These are phyloP conservation scores for Kwoniella mangroviensis DNA, from an alignment of 768 basidiomycete species.

Conservation along the genomic window DNA sequence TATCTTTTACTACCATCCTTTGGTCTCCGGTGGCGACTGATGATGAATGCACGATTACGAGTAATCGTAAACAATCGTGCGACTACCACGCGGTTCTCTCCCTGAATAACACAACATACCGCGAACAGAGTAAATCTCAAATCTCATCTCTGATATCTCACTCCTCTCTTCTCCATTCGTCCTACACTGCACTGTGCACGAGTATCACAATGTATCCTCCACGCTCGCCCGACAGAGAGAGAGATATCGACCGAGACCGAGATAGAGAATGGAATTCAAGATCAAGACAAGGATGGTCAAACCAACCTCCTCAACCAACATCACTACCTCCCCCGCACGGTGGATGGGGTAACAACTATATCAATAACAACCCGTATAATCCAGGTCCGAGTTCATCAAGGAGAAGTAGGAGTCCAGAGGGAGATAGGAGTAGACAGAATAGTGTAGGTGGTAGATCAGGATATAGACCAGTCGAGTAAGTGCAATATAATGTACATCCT, in stretches of 20 bases:
- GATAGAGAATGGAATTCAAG: neutral
- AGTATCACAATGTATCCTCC: neutral
- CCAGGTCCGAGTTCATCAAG: neutral
- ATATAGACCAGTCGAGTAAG: neutral
- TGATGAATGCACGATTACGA: too few species aligned
- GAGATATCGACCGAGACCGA: slow-evolving; percentile 10
- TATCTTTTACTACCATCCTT: neutral
- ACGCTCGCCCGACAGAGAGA: neutral
- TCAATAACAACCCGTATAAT: neutral
- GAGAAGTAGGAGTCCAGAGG: slow-evolving; percentile 13
- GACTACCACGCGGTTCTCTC: neutral
- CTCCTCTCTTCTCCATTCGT: too few species aligned
- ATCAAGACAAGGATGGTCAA: slow-evolving; percentile 2
- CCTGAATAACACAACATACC: too few species aligned
- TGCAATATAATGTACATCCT: neutral
- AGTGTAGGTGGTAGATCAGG: neutral
- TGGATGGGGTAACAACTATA: neutral
- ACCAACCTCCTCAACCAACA: neutral
- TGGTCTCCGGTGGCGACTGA: too few species aligned
- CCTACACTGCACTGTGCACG: neutral
- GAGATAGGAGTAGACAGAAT: neutral
- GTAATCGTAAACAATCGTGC: too few species aligned
- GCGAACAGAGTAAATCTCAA: too few species aligned
- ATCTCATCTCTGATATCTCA: too few species aligned
- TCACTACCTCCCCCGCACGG: neutral